Conservation (phyloP, 768 basidiomycete genomes). For the Tylopilus cervinicoccineus region DNA sequence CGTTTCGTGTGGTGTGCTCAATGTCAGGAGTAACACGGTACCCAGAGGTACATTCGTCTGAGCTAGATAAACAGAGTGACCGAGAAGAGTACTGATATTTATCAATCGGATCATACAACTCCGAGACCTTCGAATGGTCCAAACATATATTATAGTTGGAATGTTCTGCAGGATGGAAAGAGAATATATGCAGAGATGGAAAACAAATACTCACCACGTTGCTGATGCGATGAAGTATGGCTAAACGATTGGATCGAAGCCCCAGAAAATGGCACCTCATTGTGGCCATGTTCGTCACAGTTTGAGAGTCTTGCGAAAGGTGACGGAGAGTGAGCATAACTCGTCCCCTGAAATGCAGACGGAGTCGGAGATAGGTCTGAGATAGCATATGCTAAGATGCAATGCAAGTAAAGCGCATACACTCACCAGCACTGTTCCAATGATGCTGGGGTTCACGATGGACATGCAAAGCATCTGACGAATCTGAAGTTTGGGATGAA, state of each 20-base stretch:
- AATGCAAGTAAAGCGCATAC: constrained; percentile 19
- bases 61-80: background rate
- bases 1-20: constrained; percentile 30
- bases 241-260: background rate
- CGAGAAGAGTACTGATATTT: background rate
- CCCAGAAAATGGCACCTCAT: background rate
- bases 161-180: constrained; percentile 5
- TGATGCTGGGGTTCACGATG: constrained; percentile 4
- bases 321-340: constrained; percentile 2
- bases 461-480: constrained; percentile 4
- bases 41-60: background rate
- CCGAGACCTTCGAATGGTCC: background rate
- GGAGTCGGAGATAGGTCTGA: constrained; percentile 36
- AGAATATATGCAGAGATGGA: background rate
- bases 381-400: constrained; percentile 18
- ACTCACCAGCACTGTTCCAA: constrained; percentile 17
- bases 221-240: background rate
- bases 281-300: background rate
- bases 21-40: background rate
- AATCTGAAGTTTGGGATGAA: constrained; percentile 8
- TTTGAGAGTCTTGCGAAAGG: background rate
- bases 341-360: constrained; percentile 21
- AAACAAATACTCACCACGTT: constrained; percentile 4
- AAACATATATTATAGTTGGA: background rate
- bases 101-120: background rate